Base-by-base conservation (phyloP, 148 eudicot species). In the Selenicereus undatus region DNA sequence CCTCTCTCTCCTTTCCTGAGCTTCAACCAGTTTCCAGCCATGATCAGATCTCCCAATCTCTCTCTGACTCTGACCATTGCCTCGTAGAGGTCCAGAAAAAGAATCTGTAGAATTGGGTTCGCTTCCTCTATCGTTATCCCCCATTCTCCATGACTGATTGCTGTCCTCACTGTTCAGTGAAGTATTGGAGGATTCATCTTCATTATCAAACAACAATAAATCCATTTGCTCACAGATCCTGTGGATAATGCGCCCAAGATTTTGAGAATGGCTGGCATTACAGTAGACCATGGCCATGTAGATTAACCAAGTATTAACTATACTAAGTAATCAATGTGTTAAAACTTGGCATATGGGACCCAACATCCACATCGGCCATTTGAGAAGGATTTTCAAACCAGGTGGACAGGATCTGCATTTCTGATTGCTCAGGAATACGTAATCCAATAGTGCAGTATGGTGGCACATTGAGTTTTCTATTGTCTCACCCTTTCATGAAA, bases 91-190 rank as follows among this genome's bases (percentile, higher is more conserved):
- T 77, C 84, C 79, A 80, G 89, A 80, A 78, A 88, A 80, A 54
- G 90, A 91, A 36, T 90, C 93, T 3, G 89, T 83, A 66, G 97
- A 91, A 80, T 81, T 77, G 51, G 93, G 88, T 78, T 85, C 85
- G 16, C 84, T 83, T 75, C 76, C 81, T 84, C 73, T 79, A 22
- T 85, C 87, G 45, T 76, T 84, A 68, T 89, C 89, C 75, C 86
- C 85, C 29, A 68, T 84, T 83, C 86, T 89, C 91, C 92, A 90
- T 77, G 99, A 93, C 36, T 93, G 97, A 87, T 81, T 92, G 87
- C 99, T 95, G 58, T 95, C 99, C 80, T 95, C 99, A 54, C 99
- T 95, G 82, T 92, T 92, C 81, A 90, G 87, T 45, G 90, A 81
- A 32, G 84, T 85, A 79, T 83, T 88, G 64, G 90, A 93, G 72